A percentile compares a stretch with the other conserved stretches of the same genome.
These are phyloP conservation scores for Paraconiothyrium brasiliense DNA, from an alignment of 2,329 filamentous ascomycete species.

Conservation along the genomic window DNA sequence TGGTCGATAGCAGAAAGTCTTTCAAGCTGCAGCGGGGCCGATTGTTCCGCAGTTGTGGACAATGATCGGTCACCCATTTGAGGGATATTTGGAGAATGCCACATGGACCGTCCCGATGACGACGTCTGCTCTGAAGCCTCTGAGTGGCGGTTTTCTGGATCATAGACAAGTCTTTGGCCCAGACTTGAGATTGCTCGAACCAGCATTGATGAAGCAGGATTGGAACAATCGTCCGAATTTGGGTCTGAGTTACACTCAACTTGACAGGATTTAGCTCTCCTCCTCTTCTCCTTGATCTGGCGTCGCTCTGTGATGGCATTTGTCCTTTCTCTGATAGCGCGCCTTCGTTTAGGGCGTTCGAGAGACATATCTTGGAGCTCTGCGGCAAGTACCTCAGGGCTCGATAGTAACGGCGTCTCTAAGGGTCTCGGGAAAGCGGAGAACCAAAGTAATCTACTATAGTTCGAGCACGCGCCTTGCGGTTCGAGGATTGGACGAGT, in stretches of 20 bases:
- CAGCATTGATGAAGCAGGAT: not conserved
- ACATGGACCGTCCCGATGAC: not conserved
- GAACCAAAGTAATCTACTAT: not conserved
- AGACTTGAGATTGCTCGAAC: not conserved
- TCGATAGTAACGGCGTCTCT: not conserved
- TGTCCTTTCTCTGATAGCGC: slow-evolving; percentile 7
- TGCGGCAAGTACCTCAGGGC: not conserved
- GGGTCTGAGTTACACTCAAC: not conserved
- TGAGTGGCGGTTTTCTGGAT: no score
- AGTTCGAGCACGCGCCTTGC: not conserved
- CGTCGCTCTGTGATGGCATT: not conserved
- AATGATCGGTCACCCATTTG: not conserved
- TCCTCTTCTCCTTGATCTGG: not conserved
- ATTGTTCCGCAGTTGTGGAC: not conserved
- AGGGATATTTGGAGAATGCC: not conserved
- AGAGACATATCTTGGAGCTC: not conserved
- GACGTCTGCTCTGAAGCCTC: not conserved
- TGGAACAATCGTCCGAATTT: not conserved
- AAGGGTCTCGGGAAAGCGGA: not conserved
- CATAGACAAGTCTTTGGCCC: not conserved
- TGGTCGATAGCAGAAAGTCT: not conserved
- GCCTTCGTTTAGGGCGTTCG: not conserved
- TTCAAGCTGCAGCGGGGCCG: not conserved
- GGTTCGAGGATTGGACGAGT: not conserved
- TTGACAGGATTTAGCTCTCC: not conserved